Conservation (phyloP, 495 filamentous ascomycete genomes). For the Penicillium macrosclerotiorum region DNA sequence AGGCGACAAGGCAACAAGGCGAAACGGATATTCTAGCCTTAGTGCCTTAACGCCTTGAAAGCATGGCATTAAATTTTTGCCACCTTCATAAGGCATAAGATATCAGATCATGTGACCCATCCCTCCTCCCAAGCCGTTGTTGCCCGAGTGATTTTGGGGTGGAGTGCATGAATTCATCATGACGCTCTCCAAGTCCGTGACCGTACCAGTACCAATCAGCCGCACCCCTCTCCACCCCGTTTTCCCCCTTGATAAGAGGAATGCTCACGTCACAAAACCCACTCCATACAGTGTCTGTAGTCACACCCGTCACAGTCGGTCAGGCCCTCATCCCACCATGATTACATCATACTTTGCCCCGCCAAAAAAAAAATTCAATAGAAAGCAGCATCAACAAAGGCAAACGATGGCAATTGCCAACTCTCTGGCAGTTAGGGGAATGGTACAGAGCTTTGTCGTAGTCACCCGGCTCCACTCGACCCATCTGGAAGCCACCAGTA, state of each 20-base stretch:
- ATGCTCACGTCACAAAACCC: no score
- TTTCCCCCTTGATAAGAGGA: background rate
- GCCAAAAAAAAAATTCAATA: slow-evolving; percentile 17
- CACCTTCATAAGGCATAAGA: no score
- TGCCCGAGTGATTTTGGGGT: no score
- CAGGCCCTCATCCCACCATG: slow-evolving; percentile 14
- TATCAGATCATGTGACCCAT: no score
- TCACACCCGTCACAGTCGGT: background rate
- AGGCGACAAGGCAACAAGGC: no score
- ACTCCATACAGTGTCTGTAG: background rate
- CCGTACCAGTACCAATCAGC: slow-evolving; percentile 10
- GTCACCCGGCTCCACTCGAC: slow-evolving; percentile 7
- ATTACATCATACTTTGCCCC: slow-evolving; percentile 32
- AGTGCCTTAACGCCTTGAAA: no score
- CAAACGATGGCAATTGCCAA: background rate
- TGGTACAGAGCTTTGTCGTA: slow-evolving; percentile 9
- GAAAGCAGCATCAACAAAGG: background rate
- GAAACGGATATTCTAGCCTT: no score
- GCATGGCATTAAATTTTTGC: no score
- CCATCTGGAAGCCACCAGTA: slow-evolving; percentile 18
- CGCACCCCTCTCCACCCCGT: background rate
- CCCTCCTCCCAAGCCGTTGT: no score
- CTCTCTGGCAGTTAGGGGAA: background rate
- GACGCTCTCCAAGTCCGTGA: slow-evolving; percentile 11
- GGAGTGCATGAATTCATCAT: slow-evolving; percentile 18